Evolutionary conservation across 345 rosid genomes (phyloP).

Genomic region (Linum tenue): DNA sequence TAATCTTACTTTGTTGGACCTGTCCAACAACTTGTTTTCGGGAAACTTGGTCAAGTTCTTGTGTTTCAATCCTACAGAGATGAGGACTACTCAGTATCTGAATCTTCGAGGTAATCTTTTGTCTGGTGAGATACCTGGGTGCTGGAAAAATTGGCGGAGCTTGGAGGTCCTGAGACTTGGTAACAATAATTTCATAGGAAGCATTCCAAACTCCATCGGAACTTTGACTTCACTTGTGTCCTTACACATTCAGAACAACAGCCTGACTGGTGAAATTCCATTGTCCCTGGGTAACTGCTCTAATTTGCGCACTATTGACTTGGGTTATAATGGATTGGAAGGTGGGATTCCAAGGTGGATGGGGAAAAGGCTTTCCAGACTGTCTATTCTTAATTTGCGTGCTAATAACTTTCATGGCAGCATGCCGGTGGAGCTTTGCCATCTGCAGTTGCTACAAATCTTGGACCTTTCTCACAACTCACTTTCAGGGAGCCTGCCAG

Average conservation of each 20-base stretch:
- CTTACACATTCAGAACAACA: conserved; percentile 8
- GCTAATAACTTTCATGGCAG: conserved; percentile 10
- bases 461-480: conserved; percentile 12
- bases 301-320: conserved; percentile 1
- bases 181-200: conserved; percentile 12
- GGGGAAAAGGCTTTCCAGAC: conserved; percentile 11
- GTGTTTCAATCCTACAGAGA: background rate
- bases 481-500: conserved; percentile 9
- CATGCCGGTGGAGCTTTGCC: conserved; percentile 15
- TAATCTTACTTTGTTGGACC: background rate
- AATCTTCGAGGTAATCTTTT: background rate
- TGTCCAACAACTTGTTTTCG: background rate
- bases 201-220: conserved; percentile 15
- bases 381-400: conserved; percentile 4
- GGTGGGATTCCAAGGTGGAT: conserved; percentile 20
- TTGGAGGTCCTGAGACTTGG: conserved; percentile 9
- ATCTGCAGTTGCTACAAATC: conserved; percentile 6
- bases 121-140: background rate
- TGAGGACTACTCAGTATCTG: background rate
- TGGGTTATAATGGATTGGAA: conserved; percentile 10
- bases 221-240: background rate
- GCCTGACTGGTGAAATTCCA: conserved; percentile 19
- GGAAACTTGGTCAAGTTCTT: background rate
- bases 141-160: conserved; percentile 1
- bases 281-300: conserved; percentile 4